Percentiles rank a stretch among this genome's conserved stretches.
Conservation (phyloP, 2,329 filamentous ascomycete species). For the Fusarium nurragi region DNA sequence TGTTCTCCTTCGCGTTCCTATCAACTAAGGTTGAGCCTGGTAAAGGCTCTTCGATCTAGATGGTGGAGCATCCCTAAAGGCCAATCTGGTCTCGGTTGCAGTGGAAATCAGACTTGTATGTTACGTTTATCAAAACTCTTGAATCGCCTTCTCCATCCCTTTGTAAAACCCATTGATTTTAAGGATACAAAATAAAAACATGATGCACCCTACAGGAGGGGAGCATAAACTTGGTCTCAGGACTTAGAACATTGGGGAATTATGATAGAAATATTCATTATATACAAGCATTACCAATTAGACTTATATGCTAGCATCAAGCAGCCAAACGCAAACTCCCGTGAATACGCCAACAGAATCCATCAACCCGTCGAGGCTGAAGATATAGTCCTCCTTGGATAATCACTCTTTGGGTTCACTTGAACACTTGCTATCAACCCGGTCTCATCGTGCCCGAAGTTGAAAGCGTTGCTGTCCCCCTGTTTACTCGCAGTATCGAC, state of each 20-base stretch:
- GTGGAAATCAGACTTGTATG: too few relatives aligned
- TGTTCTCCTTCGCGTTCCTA: too few relatives aligned
- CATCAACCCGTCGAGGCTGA: background rate
- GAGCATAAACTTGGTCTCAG: too few relatives aligned
- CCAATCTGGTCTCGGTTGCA: too few relatives aligned
- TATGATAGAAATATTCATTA: background rate
- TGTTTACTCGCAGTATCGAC: slow-evolving; percentile 38
- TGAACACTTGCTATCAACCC: slow-evolving; percentile 33
- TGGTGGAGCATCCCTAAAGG: background rate
- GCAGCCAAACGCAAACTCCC: background rate
- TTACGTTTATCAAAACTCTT: too few relatives aligned
- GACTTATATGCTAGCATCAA: background rate
- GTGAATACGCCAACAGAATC: background rate
- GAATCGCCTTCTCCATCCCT: too few relatives aligned
- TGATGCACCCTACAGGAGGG: too few relatives aligned
- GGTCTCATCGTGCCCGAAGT: slow-evolving; percentile 38
- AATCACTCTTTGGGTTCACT: slow-evolving; percentile 24
- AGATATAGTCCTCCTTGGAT: slow-evolving; percentile 16
- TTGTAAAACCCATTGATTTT: too few relatives aligned
- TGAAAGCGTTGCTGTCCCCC: slow-evolving; percentile 5
- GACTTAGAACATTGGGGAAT: background rate
- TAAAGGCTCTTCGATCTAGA: background rate
- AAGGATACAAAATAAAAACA: too few relatives aligned
- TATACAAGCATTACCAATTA: background rate
- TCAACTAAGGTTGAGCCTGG: background rate